Base-by-base conservation (phyloP, 768 basidiomycete genomes). In the Boletellus sp. region DNA sequence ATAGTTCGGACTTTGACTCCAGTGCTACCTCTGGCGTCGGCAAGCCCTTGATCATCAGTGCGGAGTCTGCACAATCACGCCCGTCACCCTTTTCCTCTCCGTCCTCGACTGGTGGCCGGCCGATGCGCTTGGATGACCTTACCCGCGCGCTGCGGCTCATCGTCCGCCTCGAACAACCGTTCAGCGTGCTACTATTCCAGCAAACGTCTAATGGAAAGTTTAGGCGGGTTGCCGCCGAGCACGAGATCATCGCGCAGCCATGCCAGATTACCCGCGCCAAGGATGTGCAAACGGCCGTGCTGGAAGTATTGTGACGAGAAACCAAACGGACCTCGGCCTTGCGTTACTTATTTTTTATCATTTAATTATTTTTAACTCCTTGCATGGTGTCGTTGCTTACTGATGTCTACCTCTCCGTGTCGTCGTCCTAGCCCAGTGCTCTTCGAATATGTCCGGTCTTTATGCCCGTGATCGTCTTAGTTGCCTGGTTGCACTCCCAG, bases 201-300 rank as follows among this genome's bases (percentile, higher is more conserved):
- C 46, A 48, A 24, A 45, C 47, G 6, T 39, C 43, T 1, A 17
- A 41, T 37, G 55, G 40, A 10, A 26, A 42, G 4, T 39, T 56
- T 67, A 69, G 60, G 26, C 65, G 55, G 38, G 50, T 57, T 3
- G 55, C 55, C 12, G 22, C 48, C 16, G 45, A 55, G 19, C 33
- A 54, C 15, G 46, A 56, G 34, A 55, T 55, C 20, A 16, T 56
- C 19, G 48, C 47, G n/a, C 52, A 41, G 16, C 49, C 52, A 20
- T 40, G 35, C 19, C 36, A 33, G 44, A 46, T 53, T 4, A 19
- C 40, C 4, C 33, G 31, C 17, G 35, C 52, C 41, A 53, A 37
- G 31, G 52, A 53, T 35, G 42, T 53, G 37, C 52, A 53, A 24
- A 51, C 52, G 40, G 44, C 44, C 8, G 49, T 53, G 39, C 26